Conservation (phyloP, 306 rosid genomes). For the Bauhinia variegata region DNA sequence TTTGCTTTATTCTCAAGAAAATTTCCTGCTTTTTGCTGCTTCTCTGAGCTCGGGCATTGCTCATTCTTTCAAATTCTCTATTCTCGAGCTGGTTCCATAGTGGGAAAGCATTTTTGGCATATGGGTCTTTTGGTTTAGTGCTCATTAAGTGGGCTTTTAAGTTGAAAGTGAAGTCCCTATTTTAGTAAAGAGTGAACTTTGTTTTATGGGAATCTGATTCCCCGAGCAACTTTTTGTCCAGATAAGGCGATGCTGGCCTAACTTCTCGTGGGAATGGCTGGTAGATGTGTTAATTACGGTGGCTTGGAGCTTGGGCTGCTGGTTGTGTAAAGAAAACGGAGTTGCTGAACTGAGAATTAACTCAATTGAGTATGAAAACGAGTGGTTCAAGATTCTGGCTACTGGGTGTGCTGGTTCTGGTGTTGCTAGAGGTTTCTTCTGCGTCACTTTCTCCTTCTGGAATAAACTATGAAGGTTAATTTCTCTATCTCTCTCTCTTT, state of each 20-base stretch:
- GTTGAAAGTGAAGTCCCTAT: constrained; percentile 35
- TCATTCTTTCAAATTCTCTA: constrained; percentile 51
- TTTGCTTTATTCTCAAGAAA: constrained; percentile 49
- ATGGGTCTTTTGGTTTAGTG: constrained; percentile 47
- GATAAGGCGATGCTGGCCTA: constrained; percentile 48
- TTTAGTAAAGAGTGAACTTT: constrained; percentile 37
- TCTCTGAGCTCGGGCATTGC: constrained; percentile 37
- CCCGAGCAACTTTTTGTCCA: constrained; percentile 36
- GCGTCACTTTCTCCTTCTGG: constrained; percentile 97
- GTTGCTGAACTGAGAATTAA: constrained; percentile 29
- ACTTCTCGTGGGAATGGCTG: constrained; percentile 51
- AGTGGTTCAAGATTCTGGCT: constrained; percentile 46
- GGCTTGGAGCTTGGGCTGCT: constrained; percentile 44
- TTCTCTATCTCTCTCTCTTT: neutral
- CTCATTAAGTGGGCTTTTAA: constrained; percentile 35
- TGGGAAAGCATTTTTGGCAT: constrained; percentile 45
- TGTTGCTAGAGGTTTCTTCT: constrained; percentile 58
- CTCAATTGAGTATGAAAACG: constrained; percentile 48
- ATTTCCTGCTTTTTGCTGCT: constrained; percentile 46
- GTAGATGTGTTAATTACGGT: constrained; percentile 43
- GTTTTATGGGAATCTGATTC: constrained; percentile 54
- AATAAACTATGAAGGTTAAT: constrained; percentile 89
- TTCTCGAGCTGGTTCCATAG: constrained; percentile 37
- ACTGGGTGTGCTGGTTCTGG: constrained; percentile 58
- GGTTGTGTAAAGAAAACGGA: constrained; percentile 36